Conservation (phyloP, 495 filamentous ascomycete genomes). For the Xylaria palmicola region DNA sequence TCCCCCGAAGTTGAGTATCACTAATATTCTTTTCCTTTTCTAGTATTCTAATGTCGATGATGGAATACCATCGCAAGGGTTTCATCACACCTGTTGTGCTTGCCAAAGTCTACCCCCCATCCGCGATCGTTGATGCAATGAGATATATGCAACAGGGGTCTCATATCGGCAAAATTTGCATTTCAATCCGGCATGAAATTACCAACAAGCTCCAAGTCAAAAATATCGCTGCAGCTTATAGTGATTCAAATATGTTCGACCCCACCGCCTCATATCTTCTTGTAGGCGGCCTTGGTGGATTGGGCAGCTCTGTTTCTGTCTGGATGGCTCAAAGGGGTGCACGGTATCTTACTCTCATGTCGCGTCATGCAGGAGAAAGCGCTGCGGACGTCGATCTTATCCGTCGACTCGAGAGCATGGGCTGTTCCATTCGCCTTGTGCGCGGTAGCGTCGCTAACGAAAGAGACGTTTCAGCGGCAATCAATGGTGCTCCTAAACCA, state of each 20-base stretch:
- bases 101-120: slow-evolving; percentile 14
- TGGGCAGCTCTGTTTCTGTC: not conserved
- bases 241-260: not conserved
- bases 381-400: not conserved
- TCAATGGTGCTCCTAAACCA: no score
- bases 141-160: slow-evolving; percentile 45
- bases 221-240: no score
- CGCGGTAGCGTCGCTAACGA: no score
- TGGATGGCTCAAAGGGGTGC: not conserved
- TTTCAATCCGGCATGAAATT: no score
- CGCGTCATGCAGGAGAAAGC: no score
- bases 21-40: not conserved
- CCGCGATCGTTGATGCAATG: slow-evolving; percentile 40
- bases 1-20: no score
- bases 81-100: no score
- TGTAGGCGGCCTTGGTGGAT: not conserved
- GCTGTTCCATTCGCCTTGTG: not conserved
- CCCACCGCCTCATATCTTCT: not conserved
- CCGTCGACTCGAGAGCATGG: not conserved
- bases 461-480: no score
- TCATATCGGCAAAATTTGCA: slow-evolving; percentile 56
- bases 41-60: no score
- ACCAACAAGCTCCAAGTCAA: no score
- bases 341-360: not conserved
- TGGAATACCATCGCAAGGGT: no score